Conservation (phyloP, 805 yeast genomes). For the Pichia kluyveri region DNA sequence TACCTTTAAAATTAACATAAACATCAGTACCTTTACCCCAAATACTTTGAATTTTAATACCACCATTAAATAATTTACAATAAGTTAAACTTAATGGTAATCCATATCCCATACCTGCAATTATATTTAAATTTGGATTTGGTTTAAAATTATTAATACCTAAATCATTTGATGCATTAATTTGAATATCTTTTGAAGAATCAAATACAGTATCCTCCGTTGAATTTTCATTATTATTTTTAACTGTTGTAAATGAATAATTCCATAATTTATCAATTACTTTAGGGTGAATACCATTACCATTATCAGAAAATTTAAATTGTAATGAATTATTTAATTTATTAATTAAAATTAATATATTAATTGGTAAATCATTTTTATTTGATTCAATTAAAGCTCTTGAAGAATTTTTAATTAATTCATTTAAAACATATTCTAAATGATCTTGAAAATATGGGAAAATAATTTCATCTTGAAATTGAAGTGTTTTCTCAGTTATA, state of each 20-base stretch:
- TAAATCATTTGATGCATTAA: conserved; percentile 33
- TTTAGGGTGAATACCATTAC: conserved; percentile 76
- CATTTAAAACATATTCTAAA: conserved; percentile 80
- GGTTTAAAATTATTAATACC: conserved; percentile 23
- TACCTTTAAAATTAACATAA: conserved; percentile 41
- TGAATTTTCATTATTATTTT: background rate
- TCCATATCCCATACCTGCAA: conserved; percentile 97
- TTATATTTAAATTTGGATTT: conserved; percentile 27
- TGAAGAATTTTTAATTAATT: conserved; percentile 77
- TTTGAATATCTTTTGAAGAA: background rate
- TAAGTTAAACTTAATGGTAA: conserved; percentile 75
- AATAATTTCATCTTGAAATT: conserved; percentile 22
- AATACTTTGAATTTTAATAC: conserved; percentile 57
- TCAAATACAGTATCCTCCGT: conserved; percentile 21
- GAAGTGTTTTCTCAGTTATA: conserved; percentile 10
- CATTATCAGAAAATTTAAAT: conserved; percentile 74
- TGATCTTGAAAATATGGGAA: conserved; percentile 86
- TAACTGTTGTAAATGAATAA: conserved; percentile 75
- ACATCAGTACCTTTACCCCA: conserved; percentile 78
- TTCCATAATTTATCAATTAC: conserved; percentile 65
- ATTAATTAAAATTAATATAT: conserved; percentile 35
- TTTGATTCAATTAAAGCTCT: conserved; percentile 78
- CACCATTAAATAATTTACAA: conserved; percentile 65
- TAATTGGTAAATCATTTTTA: conserved; percentile 34
- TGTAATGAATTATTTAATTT: conserved; percentile 35